A percentile compares a stretch with the other conserved stretches of the same genome.
Conservation (phyloP, 2,329 filamentous ascomycete species). For the Chalara sp. region DNA sequence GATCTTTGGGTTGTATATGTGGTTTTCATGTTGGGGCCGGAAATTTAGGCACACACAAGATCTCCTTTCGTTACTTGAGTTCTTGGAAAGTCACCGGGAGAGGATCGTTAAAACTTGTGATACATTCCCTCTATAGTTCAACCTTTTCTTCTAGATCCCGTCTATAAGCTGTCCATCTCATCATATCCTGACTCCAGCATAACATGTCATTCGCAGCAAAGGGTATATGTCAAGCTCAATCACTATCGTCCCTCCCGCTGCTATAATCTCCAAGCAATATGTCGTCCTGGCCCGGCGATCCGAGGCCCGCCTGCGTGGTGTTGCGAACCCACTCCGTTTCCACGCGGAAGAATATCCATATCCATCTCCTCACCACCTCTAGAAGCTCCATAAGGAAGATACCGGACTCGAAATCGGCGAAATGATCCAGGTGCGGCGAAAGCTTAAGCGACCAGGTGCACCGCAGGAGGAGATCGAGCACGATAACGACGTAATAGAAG, state of each 20-base stretch:
- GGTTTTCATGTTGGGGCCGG: too few relatives aligned
- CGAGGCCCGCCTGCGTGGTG: conserved; percentile 30
- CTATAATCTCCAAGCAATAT: conserved; percentile 69
- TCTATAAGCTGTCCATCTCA: too few relatives aligned
- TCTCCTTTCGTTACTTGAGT: too few relatives aligned
- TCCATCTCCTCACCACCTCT: conserved; percentile 83
- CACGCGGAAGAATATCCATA: conserved; percentile 95
- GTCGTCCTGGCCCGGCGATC: conserved; percentile 57
- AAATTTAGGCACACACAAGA: too few relatives aligned
- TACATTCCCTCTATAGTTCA: too few relatives aligned
- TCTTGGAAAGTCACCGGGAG: too few relatives aligned
- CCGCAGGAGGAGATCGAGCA: conserved; percentile 71
- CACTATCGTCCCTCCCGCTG: not conserved
- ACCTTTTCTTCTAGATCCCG: too few relatives aligned
- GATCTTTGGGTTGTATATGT: too few relatives aligned
- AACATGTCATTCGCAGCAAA: conserved; percentile 22
- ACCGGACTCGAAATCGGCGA: conserved; percentile 80
- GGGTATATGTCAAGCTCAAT: conserved; percentile 24
- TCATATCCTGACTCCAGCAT: too few relatives aligned
- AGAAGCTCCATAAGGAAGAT: conserved; percentile 83
- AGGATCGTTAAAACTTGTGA: too few relatives aligned
- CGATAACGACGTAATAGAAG: conserved; percentile 78
- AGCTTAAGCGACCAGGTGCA: conserved; percentile 92
- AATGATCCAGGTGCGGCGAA: conserved; percentile 71
- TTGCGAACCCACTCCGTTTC: conserved; percentile 84